phyloP scores from a whole-genome alignment of 164 flowering plant genomes.

The Liriodendron chinense region DNA sequence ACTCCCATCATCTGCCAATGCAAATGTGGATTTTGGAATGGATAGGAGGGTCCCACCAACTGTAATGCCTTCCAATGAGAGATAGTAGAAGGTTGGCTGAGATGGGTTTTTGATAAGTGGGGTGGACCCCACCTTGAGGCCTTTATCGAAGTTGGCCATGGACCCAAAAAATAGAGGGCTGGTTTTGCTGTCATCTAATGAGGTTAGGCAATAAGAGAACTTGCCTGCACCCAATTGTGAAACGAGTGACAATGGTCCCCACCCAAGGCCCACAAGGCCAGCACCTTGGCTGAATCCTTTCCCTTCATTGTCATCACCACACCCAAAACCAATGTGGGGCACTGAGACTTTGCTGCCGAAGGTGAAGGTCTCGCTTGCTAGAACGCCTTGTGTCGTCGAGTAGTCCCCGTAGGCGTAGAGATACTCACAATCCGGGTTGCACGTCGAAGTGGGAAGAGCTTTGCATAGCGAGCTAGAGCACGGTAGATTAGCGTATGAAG shows the following conservation, averaged over 20 bases:
- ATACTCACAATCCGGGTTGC: slow-evolving; percentile 58
- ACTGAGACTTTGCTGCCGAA: slow-evolving; percentile 41
- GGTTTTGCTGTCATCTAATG: slow-evolving; percentile 45
- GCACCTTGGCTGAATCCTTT: slow-evolving; percentile 60
- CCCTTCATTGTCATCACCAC: slow-evolving; percentile 74
- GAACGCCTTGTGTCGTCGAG: slow-evolving; percentile 60
- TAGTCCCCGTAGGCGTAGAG: slow-evolving; percentile 72
- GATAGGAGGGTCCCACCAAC: slow-evolving; percentile 55
- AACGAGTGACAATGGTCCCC: slow-evolving; percentile 78
- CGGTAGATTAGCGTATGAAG: slow-evolving; percentile 50
- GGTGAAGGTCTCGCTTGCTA: slow-evolving; percentile 72
- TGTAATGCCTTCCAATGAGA: slow-evolving; percentile 65
- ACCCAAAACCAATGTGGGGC: slow-evolving; percentile 64
- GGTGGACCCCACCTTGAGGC: slow-evolving; percentile 28
- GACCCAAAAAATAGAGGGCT: slow-evolving; percentile 75
- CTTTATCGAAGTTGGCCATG: slow-evolving; percentile 7
- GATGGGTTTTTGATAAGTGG: slow-evolving; percentile 52
- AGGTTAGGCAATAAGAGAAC: slow-evolving; percentile 79
- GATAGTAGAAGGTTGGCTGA: slow-evolving; percentile 73
- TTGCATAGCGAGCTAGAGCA: slow-evolving; percentile 53
- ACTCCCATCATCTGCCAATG: slow-evolving; percentile 47
- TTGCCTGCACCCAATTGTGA: slow-evolving; percentile 65
- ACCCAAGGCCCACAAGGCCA: slow-evolving; percentile 86
- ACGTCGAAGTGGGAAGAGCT: slow-evolving; percentile 45
- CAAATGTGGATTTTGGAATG: slow-evolving; percentile 51